Evolutionary conservation across 306 rosid genomes (phyloP).

Genomic region (Fagus crenata): DNA sequence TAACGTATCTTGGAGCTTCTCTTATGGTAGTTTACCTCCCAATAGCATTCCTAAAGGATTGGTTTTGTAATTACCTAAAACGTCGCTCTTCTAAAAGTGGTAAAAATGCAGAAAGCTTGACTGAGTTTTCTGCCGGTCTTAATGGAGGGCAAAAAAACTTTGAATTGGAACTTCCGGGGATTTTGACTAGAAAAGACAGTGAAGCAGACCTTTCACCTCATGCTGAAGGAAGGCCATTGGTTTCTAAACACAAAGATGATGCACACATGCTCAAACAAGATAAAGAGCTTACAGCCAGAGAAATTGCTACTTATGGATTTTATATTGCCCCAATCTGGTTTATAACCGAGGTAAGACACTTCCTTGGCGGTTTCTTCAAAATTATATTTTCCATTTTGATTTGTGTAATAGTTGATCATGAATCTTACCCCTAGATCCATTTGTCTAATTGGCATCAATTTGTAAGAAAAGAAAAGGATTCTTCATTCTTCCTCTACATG

Average conservation of each 20-base stretch:
- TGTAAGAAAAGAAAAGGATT: not conserved
- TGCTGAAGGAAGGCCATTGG: constrained; percentile 66
- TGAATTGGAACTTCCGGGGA: constrained; percentile 58
- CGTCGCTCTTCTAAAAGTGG: constrained; percentile 64
- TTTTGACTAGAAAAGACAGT: constrained; percentile 60
- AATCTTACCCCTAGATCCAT: constrained; percentile 13
- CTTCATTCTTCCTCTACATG: not conserved
- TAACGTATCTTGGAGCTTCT: constrained; percentile 98
- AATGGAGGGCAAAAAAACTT: constrained; percentile 42
- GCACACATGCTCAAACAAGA: constrained; percentile 42
- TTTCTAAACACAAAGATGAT: constrained; percentile 60
- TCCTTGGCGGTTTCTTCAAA: constrained; percentile 24
- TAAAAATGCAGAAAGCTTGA: constrained; percentile 47
- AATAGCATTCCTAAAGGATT: constrained; percentile 88
- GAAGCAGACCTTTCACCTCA: constrained; percentile 52
- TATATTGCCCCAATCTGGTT: constrained; percentile 98
- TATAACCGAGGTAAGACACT: constrained; percentile 72
- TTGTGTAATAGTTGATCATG: not conserved
- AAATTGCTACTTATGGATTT: constrained; percentile 83
- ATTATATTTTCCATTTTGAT: constrained; percentile 4
- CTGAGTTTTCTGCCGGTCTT: constrained; percentile 35
- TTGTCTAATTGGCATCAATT: not conserved
- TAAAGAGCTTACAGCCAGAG: constrained; percentile 50
- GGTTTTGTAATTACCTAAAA: constrained; percentile 60
- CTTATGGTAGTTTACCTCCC: constrained; percentile 99